Percentiles rank a stretch among this genome's conserved stretches.
Conservation (phyloP, 768 basidiomycete genomes). For the Leccinum arenicola region DNA sequence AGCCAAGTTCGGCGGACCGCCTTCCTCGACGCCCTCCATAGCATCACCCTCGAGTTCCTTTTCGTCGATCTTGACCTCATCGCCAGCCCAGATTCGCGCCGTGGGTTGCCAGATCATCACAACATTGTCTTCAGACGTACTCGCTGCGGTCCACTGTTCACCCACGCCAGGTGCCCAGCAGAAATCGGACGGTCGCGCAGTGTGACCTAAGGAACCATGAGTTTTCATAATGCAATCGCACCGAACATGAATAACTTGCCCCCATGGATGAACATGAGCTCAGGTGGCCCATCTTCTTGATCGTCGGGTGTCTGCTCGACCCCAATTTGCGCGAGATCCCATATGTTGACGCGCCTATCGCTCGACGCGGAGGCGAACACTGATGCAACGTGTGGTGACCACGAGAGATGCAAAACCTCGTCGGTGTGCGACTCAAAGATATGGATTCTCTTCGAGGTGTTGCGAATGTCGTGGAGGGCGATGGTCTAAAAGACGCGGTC, state of each 20-base stretch:
- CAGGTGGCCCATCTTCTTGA: conserved; percentile 97
- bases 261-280: conserved; percentile 93
- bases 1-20: conserved; percentile 18
- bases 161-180: conserved; percentile 86
- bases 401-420: conserved; percentile 89
- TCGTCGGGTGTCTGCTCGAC: conserved; percentile 97
- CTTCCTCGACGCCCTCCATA: conserved; percentile 70
- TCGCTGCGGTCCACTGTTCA: conserved; percentile 84
- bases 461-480: conserved; percentile 82
- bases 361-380: conserved; percentile 94
- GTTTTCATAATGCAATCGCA: background rate
- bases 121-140: conserved; percentile 95
- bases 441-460: conserved; percentile 74
- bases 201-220: conserved; percentile 58
- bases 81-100: conserved; percentile 91
- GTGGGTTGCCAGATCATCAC: conserved; percentile 98
- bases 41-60: conserved; percentile 80
- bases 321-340: conserved; percentile 91
- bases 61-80: conserved; percentile 79
- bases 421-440: conserved; percentile 92
- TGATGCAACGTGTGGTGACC: conserved; percentile 92
- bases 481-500: conserved; percentile 57
- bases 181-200: conserved; percentile 88
- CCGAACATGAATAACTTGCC: conserved; percentile 44
- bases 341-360: conserved; percentile 90